Evolutionary conservation across 73 alveolate genomes (phyloP).

Genomic region (Paramecium pentaurelia): DNA sequence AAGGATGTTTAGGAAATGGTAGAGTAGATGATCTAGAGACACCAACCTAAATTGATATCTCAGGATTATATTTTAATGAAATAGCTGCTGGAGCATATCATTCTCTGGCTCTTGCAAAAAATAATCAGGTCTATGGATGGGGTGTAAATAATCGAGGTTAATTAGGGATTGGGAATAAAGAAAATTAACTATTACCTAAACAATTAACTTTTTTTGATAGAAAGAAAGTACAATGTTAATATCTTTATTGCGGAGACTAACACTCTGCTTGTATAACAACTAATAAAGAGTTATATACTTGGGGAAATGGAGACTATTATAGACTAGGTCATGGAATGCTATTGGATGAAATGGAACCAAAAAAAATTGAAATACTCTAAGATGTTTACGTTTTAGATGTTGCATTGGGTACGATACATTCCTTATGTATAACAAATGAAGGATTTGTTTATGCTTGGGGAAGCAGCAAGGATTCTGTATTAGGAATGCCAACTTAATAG

Average conservation of each 20-base stretch:
- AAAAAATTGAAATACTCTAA: slow-evolving; percentile 39
- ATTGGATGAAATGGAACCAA: slow-evolving; percentile 57
- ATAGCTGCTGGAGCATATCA: slow-evolving; percentile 58
- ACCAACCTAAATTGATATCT: not conserved
- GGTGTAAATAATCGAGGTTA: slow-evolving; percentile 58
- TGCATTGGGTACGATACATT: slow-evolving; percentile 46
- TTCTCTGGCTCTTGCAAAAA: slow-evolving; percentile 56
- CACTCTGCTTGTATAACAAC: slow-evolving; percentile 59
- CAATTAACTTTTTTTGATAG: not conserved
- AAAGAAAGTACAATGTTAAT: not conserved
- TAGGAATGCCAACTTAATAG: slow-evolving; percentile 45
- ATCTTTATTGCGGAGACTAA: slow-evolving; percentile 46
- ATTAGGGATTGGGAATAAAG: slow-evolving; percentile 42
- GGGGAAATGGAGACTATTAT: slow-evolving; percentile 64
- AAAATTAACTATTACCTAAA: slow-evolving; percentile 48
- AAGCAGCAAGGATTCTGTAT: slow-evolving; percentile 45
- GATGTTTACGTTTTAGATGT: slow-evolving; percentile 59
- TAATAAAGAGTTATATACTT: slow-evolving; percentile 51
- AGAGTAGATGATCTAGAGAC: slow-evolving; percentile 42
- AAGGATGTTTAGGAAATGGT: slow-evolving; percentile 59
- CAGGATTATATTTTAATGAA: not conserved
- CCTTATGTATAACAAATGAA: slow-evolving; percentile 52
- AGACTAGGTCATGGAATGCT: slow-evolving; percentile 61
- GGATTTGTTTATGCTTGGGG: slow-evolving; percentile 65
- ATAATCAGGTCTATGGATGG: slow-evolving; percentile 40